A percentile compares a stretch with the other conserved stretches of the same genome.
Conservation (phyloP, 2,329 filamentous ascomycete species). For the Colletotrichum tamarilloi region DNA sequence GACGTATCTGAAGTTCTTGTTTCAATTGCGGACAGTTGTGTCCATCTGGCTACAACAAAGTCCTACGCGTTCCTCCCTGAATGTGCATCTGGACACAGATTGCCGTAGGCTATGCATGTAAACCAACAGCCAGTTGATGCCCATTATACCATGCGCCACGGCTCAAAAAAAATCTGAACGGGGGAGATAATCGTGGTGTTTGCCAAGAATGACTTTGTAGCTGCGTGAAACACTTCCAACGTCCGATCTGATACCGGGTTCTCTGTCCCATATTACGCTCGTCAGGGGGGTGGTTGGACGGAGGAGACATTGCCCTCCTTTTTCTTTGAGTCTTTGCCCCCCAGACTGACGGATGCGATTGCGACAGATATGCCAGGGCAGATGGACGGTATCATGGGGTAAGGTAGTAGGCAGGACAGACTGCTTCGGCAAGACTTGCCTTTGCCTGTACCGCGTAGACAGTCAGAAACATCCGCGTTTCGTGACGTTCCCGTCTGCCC, state of each 20-base stretch:
- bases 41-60: too few species aligned
- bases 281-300: neutral
- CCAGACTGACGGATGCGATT: neutral
- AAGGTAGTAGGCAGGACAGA: neutral
- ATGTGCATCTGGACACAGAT: too few species aligned
- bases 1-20: too few species aligned
- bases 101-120: too few species aligned
- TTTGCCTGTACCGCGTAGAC: neutral
- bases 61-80: too few species aligned
- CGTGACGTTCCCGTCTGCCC: neutral
- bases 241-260: conserved; percentile 27
- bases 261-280: conserved; percentile 15
- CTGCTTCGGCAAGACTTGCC: conserved; percentile 9
- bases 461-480: neutral
- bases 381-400: neutral
- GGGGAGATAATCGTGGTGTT: neutral
- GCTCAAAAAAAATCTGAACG: too few species aligned
- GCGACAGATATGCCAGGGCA: neutral
- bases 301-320: neutral
- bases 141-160: too few species aligned
- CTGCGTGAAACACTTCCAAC: conserved; percentile 28
- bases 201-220: conserved; percentile 12
- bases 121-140: too few species aligned
- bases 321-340: neutral
- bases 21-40: too few species aligned